These are phyloP conservation scores for Colletotrichum lini DNA, from an alignment of 2,329 filamentous ascomycete species.

Conservation along the genomic window DNA sequence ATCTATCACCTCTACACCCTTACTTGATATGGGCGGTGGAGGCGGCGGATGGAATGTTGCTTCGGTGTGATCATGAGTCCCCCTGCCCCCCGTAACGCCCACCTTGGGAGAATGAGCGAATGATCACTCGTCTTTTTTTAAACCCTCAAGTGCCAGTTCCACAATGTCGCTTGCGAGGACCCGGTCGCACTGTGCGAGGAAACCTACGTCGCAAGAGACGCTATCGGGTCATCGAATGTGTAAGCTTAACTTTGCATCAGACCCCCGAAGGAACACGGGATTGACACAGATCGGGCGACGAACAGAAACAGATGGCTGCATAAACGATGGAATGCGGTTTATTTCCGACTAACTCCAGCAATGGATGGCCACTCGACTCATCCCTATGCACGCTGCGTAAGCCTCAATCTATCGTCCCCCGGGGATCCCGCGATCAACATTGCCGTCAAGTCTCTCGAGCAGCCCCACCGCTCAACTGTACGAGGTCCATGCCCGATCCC, in stretches of 20 bases:
- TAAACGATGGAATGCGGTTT: neutral
- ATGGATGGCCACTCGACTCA: slow-evolving; percentile 15
- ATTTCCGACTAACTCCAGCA: slow-evolving; percentile 32
- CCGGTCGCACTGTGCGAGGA: slow-evolving; percentile 30
- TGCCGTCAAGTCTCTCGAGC: slow-evolving; percentile 22
- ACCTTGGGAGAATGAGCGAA: slow-evolving; percentile 9
- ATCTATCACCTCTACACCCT: neutral
- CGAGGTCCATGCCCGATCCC: slow-evolving; percentile 18
- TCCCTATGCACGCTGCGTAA: slow-evolving; percentile 38
- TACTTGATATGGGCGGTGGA: neutral
- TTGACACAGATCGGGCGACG: slow-evolving; percentile 23
- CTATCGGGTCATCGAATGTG: slow-evolving; percentile 4
- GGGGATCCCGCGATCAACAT: slow-evolving; percentile 41
- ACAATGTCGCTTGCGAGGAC: neutral
- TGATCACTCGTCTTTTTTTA: slow-evolving; percentile 26
- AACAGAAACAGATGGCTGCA: slow-evolving; percentile 3
- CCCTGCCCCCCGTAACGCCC: neutral
- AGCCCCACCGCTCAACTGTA: slow-evolving; percentile 32
- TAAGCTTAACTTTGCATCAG: slow-evolving; percentile 36
- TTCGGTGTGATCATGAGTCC: slow-evolving; percentile 16
- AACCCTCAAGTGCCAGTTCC: neutral
- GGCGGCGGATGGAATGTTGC: neutral
- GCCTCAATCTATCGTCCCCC: slow-evolving; percentile 33
- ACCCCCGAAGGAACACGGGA: neutral
- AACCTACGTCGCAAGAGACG: neutral